Conservation (phyloP, 192 early-diverging fungal genomes). For the Dimargaris cristalligena region DNA sequence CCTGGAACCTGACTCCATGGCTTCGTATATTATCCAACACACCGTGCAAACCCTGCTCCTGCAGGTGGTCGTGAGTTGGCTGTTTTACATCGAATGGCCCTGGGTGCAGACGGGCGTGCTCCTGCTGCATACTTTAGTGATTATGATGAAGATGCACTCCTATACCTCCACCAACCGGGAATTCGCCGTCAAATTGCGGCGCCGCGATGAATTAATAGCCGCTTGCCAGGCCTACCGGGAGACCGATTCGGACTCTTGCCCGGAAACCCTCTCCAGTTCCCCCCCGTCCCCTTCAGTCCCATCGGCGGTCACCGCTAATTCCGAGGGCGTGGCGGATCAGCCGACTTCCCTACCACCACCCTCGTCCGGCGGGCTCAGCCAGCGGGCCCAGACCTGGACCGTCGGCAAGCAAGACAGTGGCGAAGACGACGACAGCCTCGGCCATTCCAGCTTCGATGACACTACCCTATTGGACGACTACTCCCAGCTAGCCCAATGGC, state of each 20-base stretch:
- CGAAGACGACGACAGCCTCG: constrained; percentile 4
- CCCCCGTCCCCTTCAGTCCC: background rate
- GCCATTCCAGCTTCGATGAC: too few relatives aligned
- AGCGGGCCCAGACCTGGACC: constrained; percentile 7
- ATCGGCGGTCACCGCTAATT: background rate
- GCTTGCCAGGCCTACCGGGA: constrained; percentile 14
- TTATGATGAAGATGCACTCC: constrained; percentile 96
- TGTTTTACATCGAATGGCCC: constrained; percentile 50
- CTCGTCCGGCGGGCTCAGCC: background rate
- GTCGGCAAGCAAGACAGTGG: constrained; percentile 3
- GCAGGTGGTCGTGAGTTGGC: constrained; percentile 37
- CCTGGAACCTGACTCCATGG: constrained; percentile 28
- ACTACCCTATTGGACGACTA: too few relatives aligned
- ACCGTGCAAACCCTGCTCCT: constrained; percentile 39
- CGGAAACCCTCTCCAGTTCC: constrained; percentile 10
- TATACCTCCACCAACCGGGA: constrained; percentile 71
- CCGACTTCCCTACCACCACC: background rate
- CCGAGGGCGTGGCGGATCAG: background rate
- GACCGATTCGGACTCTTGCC: too few relatives aligned
- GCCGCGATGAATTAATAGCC: constrained; percentile 19
- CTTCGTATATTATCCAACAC: constrained; percentile 40
- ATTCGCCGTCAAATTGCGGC: constrained; percentile 30
- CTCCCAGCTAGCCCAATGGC: too few relatives aligned
- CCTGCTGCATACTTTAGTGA: constrained; percentile 69
- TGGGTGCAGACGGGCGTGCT: constrained; percentile 86